phyloP scores from a whole-genome alignment of 176 grass and related monocot species.

The Coix lacrymajobi region DNA sequence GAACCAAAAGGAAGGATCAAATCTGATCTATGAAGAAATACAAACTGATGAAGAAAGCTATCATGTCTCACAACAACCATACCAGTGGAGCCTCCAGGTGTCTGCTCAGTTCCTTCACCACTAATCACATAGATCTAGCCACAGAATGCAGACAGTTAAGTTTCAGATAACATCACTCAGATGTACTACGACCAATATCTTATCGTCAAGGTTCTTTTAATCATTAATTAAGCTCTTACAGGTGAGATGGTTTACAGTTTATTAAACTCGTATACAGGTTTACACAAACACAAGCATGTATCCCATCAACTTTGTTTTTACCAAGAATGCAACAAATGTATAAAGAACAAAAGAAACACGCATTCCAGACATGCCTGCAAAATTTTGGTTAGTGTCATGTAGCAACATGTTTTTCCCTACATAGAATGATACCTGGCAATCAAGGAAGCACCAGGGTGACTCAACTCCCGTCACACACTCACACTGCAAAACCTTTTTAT shows the following conservation, averaged over 20 bases:
- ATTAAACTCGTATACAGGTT: background rate
- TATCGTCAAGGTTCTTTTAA: background rate
- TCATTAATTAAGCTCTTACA: background rate
- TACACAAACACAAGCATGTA: background rate
- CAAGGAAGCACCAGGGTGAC: background rate
- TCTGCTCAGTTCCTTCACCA: slow-evolving; percentile 12
- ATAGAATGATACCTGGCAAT: background rate
- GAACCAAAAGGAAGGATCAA: slow-evolving; percentile 1
- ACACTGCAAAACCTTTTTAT: background rate
- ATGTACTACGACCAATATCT: background rate
- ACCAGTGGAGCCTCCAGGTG: slow-evolving; percentile 27
- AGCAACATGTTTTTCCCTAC: background rate
- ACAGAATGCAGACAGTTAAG: slow-evolving; percentile 7
- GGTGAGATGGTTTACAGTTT: background rate
- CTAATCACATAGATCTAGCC: slow-evolving; percentile 6
- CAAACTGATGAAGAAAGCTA: background rate
- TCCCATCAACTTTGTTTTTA: background rate
- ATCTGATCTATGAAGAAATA: background rate
- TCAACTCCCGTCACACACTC: background rate
- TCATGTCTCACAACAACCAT: background rate
- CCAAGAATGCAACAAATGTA: background rate
- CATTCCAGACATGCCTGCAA: background rate
- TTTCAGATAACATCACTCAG: background rate
- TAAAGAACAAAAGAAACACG: background rate
- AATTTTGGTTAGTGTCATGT: background rate